Evolutionary conservation across 306 rosid species (phyloP), one percentile per base, ranked within the genome.

Genomic region (Abrus pulchellus): DNA sequence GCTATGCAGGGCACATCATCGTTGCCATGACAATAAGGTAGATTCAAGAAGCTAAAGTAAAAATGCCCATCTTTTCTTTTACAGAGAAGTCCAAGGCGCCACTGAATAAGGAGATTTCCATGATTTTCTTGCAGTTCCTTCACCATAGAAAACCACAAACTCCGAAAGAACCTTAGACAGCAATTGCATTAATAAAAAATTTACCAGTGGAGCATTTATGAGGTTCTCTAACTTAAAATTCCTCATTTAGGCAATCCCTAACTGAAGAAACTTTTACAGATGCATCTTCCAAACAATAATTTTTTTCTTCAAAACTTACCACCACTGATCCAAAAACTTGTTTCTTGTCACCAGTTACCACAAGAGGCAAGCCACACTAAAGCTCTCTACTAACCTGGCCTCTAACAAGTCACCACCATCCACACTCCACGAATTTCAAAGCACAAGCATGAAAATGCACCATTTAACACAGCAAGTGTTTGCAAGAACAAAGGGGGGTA

Each of bases 401-500:
- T 60, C 75, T 12, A 55, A 54, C 70, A 76, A 56, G 77, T 73
- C 75, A 75, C 53, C 76, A 62, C 36, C 47, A 72, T 49, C 48
- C 28, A 63, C 72, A 61, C 30, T 80, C 28, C n/a, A 72, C 28
- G 45, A 28, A 61, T 71, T 80, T 52, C 59, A 60, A 80, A 76
- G 65, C 48, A 68, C 40, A 75, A 76, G 38, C 40, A 77, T 27
- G 50, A 53, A 75, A 82, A 77, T 70, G 76, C 69, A 59, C 55
- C 78, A 67, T 60, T 67, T 44, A 57, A 34, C 47, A 72, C 76
- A 27, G 75, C 73, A 66, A 73, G 79, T 72, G 72, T 3, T 53
- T 30, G 66, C 1, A 11, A 59, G 13, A 34, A 13, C 10, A 60
- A 70, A 4, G 27, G 38, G 13, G 28, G 5, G 10, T 59, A 38